Conservation (phyloP, 2,329 filamentous ascomycete species). For the Colletotrichum zoysiae region DNA sequence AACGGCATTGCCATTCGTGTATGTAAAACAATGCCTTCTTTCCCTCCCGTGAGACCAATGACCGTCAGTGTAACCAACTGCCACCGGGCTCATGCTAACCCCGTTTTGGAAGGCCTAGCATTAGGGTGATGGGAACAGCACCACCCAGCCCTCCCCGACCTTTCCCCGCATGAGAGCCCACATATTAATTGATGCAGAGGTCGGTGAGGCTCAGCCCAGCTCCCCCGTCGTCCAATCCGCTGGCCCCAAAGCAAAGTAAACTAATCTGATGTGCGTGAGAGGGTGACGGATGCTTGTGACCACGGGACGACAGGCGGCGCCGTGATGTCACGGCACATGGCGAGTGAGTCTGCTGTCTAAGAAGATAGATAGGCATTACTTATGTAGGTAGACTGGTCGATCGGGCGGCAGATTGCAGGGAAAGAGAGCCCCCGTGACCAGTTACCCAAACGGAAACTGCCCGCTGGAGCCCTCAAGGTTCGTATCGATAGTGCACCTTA, state of each 20-base stretch:
- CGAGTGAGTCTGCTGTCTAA: no score
- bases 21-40: background rate
- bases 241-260: slow-evolving; percentile 15
- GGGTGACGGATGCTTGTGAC: slow-evolving; percentile 10
- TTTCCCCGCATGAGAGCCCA: slow-evolving; percentile 15
- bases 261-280: slow-evolving; percentile 10
- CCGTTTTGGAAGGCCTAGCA: background rate
- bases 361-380: no score
- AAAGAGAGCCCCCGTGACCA: slow-evolving; percentile 28
- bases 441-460: slow-evolving; percentile 16
- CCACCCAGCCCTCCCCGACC: slow-evolving; percentile 6
- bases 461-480: slow-evolving; percentile 8
- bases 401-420: background rate
- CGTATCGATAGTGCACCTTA: slow-evolving; percentile 4
- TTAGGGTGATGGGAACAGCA: background rate
- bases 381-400: no score
- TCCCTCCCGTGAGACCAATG: background rate
- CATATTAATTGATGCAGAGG: slow-evolving; percentile 6
- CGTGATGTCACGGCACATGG: slow-evolving; percentile 16
- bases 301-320: slow-evolving; percentile 22
- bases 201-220: slow-evolving; percentile 22
- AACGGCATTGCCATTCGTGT: background rate
- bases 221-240: slow-evolving; percentile 1
- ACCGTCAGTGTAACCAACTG: background rate
- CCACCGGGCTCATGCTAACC: background rate